Percentiles rank a stretch among this genome's conserved stretches.
These are phyloP conservation scores for Aspergillus ibericus DNA, from an alignment of 2,329 filamentous ascomycete species.

Conservation along the genomic window DNA sequence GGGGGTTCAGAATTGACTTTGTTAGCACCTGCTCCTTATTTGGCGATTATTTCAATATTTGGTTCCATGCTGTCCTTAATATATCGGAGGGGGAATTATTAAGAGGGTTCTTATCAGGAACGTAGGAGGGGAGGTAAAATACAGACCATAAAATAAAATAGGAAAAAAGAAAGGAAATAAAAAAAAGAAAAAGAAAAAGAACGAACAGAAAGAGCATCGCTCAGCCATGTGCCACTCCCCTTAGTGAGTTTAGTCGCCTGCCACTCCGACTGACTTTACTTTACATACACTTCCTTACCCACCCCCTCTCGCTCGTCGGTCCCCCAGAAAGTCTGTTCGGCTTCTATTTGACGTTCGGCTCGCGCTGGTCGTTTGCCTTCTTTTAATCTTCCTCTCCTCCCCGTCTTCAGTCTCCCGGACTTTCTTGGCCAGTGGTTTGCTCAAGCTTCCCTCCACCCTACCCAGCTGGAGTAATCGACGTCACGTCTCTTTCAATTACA, in stretches of 20 bases:
- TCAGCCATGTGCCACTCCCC: slow-evolving; percentile 12
- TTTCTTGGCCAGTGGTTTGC: not conserved
- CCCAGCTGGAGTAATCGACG: not conserved
- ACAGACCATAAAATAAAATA: not conserved
- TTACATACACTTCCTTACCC: slow-evolving; percentile 12
- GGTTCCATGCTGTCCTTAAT: not conserved
- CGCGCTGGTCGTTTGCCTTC: slow-evolving; percentile 6
- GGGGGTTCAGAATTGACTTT: not conserved
- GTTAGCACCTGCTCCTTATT: not conserved
- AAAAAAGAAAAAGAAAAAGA: not conserved
- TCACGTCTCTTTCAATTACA: not conserved
- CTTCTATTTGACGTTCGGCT: slow-evolving; percentile 22
- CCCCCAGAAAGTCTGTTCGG: slow-evolving; percentile 20
- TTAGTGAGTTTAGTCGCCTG: not conserved
- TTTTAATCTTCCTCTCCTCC: slow-evolving; percentile 7
- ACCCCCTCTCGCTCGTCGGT: slow-evolving; percentile 17
- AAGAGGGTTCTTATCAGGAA: not conserved
- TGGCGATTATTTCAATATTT: not conserved
- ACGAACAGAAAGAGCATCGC: not conserved
- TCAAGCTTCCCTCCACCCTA: not conserved
- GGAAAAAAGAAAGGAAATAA: not conserved
- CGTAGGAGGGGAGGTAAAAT: not conserved
- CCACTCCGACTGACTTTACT: slow-evolving; percentile 4
- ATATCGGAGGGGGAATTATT: not conserved
- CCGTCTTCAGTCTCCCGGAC: not conserved